These are phyloP conservation scores for Miamiensis avidus DNA, from an alignment of 169 alveolate species.

Conservation along the genomic window DNA sequence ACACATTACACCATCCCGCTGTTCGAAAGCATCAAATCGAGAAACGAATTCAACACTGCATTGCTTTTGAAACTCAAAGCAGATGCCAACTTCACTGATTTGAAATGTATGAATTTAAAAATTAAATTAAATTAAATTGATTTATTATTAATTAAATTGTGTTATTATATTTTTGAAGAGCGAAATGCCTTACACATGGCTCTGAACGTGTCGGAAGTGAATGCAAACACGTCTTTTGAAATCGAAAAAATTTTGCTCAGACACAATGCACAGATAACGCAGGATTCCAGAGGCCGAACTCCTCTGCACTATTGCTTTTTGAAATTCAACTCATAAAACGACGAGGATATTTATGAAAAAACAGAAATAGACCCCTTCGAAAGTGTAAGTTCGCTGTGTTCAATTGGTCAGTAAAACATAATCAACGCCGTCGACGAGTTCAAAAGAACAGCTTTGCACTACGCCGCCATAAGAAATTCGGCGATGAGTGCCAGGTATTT, in stretches of 20 bases:
- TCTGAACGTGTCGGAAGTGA: constrained; percentile 36
- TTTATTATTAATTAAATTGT: no score
- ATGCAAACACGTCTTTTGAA: constrained; percentile 63
- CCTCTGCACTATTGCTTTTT: constrained; percentile 61
- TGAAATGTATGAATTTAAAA: not conserved
- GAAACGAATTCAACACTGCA: not conserved
- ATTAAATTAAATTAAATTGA: not conserved
- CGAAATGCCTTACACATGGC: constrained; percentile 58
- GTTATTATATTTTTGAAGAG: not conserved
- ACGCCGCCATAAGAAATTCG: constrained; percentile 80
- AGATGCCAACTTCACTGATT: not conserved
- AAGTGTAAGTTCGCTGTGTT: constrained; percentile 52
- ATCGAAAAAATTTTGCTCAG: constrained; percentile 44
- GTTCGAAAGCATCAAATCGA: no score
- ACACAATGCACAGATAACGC: constrained; percentile 44
- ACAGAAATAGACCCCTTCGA: constrained; percentile 60
- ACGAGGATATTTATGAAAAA: not conserved
- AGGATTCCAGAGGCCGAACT: constrained; percentile 49
- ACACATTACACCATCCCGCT: not conserved
- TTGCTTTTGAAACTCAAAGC: not conserved
- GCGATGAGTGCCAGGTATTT: constrained; percentile 62
- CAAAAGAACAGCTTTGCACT: constrained; percentile 78
- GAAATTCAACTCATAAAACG: constrained; percentile 3
- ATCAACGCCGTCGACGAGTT: constrained; percentile 49
- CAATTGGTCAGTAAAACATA: constrained; percentile 50